Percentiles rank a stretch among this genome's conserved stretches.
Evolutionary conservation across 352 stramenopile species (phyloP).

Genomic region (Globisporangium okanoganense): DNA sequence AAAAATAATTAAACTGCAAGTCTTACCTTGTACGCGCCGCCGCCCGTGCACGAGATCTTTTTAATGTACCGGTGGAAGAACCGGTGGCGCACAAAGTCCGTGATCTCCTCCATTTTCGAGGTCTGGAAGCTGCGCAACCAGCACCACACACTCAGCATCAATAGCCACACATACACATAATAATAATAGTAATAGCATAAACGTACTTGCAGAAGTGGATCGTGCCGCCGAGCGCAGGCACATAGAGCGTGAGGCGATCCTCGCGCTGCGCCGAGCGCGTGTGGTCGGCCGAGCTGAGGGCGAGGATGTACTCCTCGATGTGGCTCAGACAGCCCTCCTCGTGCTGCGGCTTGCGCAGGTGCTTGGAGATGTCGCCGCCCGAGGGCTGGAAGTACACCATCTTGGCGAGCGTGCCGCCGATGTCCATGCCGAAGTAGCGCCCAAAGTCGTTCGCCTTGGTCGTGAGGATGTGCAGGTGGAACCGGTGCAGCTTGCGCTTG

Average conservation of each 20-base stretch:
- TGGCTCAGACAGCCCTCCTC: conserved; percentile 44
- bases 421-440: conserved; percentile 88
- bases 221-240: conserved; percentile 82
- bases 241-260: conserved; percentile 57
- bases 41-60: conserved; percentile 88
- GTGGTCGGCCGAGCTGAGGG: conserved; percentile 33
- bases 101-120: conserved; percentile 63
- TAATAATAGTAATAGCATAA: too few relatives aligned
- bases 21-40: conserved; percentile 93
- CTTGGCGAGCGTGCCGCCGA: conserved; percentile 91
- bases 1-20: not conserved
- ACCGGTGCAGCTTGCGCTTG: conserved; percentile 63
- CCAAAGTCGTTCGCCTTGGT: conserved; percentile 66
- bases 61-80: conserved; percentile 92
- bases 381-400: conserved; percentile 92
- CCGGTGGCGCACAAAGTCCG: conserved; percentile 59
- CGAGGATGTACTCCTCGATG: conserved; percentile 55
- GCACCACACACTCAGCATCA: not conserved
- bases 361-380: conserved; percentile 21
- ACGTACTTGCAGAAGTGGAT: conserved; percentile 92
- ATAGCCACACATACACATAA: not conserved
- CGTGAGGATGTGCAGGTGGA: conserved; percentile 68
- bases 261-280: conserved; percentile 40
- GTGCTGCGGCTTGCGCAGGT: conserved; percentile 20
- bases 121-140: conserved; percentile 49